A percentile compares a stretch with the other conserved stretches of the same genome.
phyloP scores from a whole-genome alignment of 768 basidiomycete species.

The Kwoniella europaea region DNA sequence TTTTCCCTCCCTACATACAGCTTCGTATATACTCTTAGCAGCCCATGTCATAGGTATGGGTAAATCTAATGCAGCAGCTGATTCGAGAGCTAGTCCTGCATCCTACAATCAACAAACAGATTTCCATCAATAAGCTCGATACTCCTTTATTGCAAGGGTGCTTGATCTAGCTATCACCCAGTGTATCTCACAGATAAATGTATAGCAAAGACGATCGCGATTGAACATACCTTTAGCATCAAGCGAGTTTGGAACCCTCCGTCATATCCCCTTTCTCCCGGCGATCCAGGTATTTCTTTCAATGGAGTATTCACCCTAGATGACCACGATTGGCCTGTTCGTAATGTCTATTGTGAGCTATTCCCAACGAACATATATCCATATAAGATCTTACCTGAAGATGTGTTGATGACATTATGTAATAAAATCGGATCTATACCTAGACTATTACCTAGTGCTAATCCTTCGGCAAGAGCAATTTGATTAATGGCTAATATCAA shows the following conservation, averaged over 20 bases:
- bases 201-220: background rate
- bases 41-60: constrained; percentile 53
- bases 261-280: constrained; percentile 38
- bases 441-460: constrained; percentile 43
- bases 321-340: constrained; percentile 52
- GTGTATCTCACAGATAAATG: background rate
- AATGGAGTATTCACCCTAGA: constrained; percentile 46
- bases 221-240: constrained; percentile 47
- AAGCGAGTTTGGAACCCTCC: constrained; percentile 48
- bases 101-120: constrained; percentile 30
- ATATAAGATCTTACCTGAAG: constrained; percentile 33
- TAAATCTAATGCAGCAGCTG: constrained; percentile 43
- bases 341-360: no score
- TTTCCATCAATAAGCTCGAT: background rate
- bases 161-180: no score
- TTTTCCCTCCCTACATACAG: constrained; percentile 41
- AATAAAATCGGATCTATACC: constrained; percentile 43
- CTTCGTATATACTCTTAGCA: constrained; percentile 48
- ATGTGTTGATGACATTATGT: constrained; percentile 46
- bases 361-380: background rate
- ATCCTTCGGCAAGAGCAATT: constrained; percentile 48
- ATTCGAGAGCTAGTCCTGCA: constrained; percentile 46
- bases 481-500: constrained; percentile 53
- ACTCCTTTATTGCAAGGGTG: no score
- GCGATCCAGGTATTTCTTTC: constrained; percentile 31